A percentile compares a stretch with the other conserved stretches of the same genome.
Evolutionary conservation across 768 basidiomycete species (phyloP).

Genomic region (Clathrus columnatus): DNA sequence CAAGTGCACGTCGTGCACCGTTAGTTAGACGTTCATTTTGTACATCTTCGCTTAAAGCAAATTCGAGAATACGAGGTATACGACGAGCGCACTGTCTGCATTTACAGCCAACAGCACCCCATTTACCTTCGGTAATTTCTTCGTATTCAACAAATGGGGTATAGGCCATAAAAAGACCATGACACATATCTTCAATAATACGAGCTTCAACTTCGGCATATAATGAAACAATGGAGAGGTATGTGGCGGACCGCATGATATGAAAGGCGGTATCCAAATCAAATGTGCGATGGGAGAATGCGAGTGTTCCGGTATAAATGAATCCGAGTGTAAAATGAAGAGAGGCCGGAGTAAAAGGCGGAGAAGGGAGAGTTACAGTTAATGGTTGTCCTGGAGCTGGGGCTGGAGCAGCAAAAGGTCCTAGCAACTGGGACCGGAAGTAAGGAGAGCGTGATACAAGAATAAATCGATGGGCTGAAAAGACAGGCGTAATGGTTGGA

Average conservation of each 20-base stretch:
- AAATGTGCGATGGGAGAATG: constrained; percentile 87
- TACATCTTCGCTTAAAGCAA: constrained; percentile 69
- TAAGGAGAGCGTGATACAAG: constrained; percentile 84
- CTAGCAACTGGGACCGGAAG: constrained; percentile 72
- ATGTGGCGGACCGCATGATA: constrained; percentile 75
- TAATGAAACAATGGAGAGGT: constrained; percentile 67
- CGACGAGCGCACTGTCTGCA: constrained; percentile 79
- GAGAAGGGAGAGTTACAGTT: constrained; percentile 70
- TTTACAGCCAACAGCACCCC: constrained; percentile 78
- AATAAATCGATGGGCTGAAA: constrained; percentile 89
- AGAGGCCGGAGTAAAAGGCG: constrained; percentile 91
- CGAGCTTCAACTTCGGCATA: constrained; percentile 74
- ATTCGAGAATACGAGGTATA: constrained; percentile 76
- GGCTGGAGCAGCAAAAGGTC: constrained; percentile 40
- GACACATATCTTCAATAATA: constrained; percentile 81
- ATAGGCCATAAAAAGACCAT: constrained; percentile 82
- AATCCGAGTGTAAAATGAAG: constrained; percentile 91
- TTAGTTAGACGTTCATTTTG: constrained; percentile 61
- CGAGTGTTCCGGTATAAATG: constrained; percentile 89
- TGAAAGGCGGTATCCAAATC: constrained; percentile 89
- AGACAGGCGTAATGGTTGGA: constrained; percentile 57
- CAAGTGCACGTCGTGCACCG: constrained; percentile 65
- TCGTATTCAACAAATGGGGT: constrained; percentile 76
- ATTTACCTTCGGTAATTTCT: constrained; percentile 58
- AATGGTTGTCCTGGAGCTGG: constrained; percentile 36